Evolutionary conservation across 495 filamentous ascomycete genomes (phyloP), one percentile per base, ranked within the genome.

Genomic region (Cairneyella variabilis): DNA sequence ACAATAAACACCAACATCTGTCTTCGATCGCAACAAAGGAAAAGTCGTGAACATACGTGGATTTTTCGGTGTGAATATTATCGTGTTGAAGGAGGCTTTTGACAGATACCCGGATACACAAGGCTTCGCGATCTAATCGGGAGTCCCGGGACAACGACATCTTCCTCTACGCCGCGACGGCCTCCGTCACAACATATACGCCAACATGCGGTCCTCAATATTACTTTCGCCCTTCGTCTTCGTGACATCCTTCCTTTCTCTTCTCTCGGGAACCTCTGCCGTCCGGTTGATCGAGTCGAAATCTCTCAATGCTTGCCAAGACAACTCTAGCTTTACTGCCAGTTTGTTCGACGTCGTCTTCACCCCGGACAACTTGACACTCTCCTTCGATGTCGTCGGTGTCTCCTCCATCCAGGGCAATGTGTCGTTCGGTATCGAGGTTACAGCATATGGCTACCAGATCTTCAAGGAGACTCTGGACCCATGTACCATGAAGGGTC

Each of bases 401-500:
- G 83, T 88, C 2, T 95, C 93, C 2, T 82, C 86, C 2, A 90
- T 98, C 53, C 79, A 85, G 51, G 91, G 91, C 51, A 85, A 88
- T 70, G 88, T 98, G 44, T 76, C 78, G 18, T 91, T 91, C 44
- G 85, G 90, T 34, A 64, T 97, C 50, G 69, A 78, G 23, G 76
- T 96, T 49, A 75, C 83, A 41, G 91, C 89, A 14, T 97, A 97
- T 66, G 92, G 92, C 57, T 89, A 85, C 71, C 70, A 71, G 14
- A 79, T 84, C 47, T 66, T 90, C 47, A 69, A 69, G 36, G 72
- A 82, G 54, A 80, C 71, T 2, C 59, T 97, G 47, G 69, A 96
- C 67, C 93, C 91, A 17, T 98, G 93, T 78, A 67, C 76, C 2
- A 68, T 77, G 55, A 60, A 69, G 40, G 71, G 78, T 36, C 69